phyloP scores from a whole-genome alignment of 1,139 yeast species.

The Hansenula sp. region DNA sequence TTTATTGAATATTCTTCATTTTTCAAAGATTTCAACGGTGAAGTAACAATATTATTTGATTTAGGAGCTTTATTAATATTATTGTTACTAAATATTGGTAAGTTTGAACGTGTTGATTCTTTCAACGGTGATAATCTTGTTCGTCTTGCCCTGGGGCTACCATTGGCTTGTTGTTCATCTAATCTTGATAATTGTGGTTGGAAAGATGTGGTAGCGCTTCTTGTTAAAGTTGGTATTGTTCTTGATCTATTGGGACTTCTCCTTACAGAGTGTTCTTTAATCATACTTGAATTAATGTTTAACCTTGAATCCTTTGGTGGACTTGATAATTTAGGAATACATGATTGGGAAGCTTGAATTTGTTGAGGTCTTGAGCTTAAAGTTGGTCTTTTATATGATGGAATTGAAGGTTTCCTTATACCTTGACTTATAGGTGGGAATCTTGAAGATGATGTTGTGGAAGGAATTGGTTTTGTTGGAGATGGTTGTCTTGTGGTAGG shows the following conservation, averaged over 20 bases:
- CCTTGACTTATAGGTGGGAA: constrained; percentile 9
- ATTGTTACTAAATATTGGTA: constrained; percentile 3
- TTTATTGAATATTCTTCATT: constrained; percentile 16
- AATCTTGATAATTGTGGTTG: constrained; percentile 19
- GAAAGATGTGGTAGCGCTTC: constrained; percentile 7
- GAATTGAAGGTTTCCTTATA: constrained; percentile 16
- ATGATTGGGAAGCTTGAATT: constrained; percentile 12
- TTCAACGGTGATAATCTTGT: constrained; percentile 12
- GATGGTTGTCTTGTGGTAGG: not conserved
- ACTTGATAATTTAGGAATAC: constrained; percentile 12
- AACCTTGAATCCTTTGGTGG: constrained; percentile 11
- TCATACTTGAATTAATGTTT: constrained; percentile 11
- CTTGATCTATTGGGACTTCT: constrained; percentile 11
- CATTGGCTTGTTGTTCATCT: constrained; percentile 9
- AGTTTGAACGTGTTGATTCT: constrained; percentile 8
- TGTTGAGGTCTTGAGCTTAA: constrained; percentile 8
- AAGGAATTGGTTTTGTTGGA: not conserved
- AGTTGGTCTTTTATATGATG: constrained; percentile 10
- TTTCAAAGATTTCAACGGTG: constrained; percentile 22
- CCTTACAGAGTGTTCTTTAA: constrained; percentile 7
- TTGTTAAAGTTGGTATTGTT: constrained; percentile 6
- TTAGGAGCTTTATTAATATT: no score
- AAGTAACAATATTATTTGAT: constrained; percentile 11
- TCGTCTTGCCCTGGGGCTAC: constrained; percentile 14
- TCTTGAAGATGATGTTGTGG: constrained; percentile 8